Percentiles rank a stretch among this genome's conserved stretches.
Evolutionary conservation across 2,329 filamentous ascomycete genomes (phyloP).

Genomic region (Ophiostoma fasciatum): DNA sequence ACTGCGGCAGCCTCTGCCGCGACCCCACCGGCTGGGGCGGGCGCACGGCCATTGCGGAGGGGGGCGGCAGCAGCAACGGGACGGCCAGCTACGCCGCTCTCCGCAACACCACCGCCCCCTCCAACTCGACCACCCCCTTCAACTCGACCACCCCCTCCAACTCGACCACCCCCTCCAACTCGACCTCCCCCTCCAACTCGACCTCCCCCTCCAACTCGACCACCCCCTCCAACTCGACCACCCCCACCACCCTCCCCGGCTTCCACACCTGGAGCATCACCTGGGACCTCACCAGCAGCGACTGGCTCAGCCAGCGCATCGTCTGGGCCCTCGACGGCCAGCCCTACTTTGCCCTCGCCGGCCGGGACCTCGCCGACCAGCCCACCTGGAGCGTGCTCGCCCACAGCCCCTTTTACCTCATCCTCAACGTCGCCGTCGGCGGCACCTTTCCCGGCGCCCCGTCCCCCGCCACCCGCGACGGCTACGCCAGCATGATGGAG

Average conservation of each 20-base stretch:
- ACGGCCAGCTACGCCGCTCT: too few relatives aligned
- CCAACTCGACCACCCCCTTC: too few relatives aligned
- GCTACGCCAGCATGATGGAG: slow-evolving; percentile 16
- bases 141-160: too few relatives aligned
- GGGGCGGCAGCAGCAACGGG: slow-evolving; percentile 10
- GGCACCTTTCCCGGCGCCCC: slow-evolving; percentile 32
- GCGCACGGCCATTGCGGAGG: slow-evolving; percentile 21
- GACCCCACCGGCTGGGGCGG: slow-evolving; percentile 30
- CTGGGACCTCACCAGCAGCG: slow-evolving; percentile 28
- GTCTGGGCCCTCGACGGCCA: slow-evolving; percentile 30
- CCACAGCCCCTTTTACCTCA: slow-evolving; percentile 31
- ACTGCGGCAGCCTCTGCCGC: slow-evolving; percentile 37
- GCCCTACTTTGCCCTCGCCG: slow-evolving; percentile 28
- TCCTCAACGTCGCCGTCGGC: slow-evolving; percentile 39
- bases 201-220: too few relatives aligned
- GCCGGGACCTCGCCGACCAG: slow-evolving; percentile 26
- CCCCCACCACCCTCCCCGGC: too few relatives aligned
- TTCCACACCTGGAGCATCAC: slow-evolving; percentile 36
- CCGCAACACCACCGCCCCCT: too few relatives aligned
- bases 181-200: too few relatives aligned
- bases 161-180: too few relatives aligned
- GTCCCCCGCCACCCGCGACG: slow-evolving; percentile 17
- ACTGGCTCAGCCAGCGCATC: slow-evolving; percentile 32
- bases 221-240: too few relatives aligned
- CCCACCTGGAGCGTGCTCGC: slow-evolving; percentile 30